These are phyloP conservation scores for Jacaranda mimosifolia DNA, from an alignment of 257 asterid species.

Conservation along the genomic window DNA sequence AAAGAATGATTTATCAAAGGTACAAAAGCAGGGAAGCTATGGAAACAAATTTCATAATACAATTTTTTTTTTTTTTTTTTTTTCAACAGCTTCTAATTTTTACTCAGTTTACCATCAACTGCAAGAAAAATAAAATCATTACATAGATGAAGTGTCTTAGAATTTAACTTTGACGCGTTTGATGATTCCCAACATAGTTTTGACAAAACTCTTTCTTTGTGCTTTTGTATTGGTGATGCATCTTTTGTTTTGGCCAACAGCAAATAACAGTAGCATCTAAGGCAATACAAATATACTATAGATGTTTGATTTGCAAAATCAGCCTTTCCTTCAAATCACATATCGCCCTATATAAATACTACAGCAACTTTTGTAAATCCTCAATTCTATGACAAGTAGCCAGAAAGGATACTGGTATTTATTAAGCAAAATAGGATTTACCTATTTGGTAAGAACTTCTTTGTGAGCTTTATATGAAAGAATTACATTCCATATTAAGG, in stretches of 20 bases:
- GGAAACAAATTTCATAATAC: not conserved
- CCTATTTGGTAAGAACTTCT: slow-evolving; percentile 77
- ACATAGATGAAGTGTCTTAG: not conserved
- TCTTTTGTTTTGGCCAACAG: not conserved
- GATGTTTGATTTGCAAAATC: not conserved
- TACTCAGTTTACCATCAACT: not conserved
- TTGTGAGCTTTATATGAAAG: slow-evolving; percentile 94
- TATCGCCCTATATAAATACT: slow-evolving; percentile 1
- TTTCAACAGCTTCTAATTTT: not conserved
- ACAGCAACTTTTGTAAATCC: not conserved
- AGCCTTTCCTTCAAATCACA: not conserved
- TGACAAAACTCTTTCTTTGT: not conserved
- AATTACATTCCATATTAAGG: slow-evolving; percentile 86
- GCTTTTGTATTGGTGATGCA: not conserved
- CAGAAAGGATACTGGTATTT: not conserved
- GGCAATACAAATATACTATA: not conserved
- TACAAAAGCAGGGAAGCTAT: not conserved
- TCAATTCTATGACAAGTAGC: not conserved
- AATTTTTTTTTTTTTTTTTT: no score
- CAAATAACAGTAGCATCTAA: no score
- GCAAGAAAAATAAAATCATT: not conserved
- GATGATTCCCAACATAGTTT: no score
- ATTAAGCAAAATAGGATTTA: slow-evolving; percentile 28
- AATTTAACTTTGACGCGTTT: not conserved
- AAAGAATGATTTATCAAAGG: not conserved